Base-by-base conservation (phyloP, 768 basidiomycete genomes). In the Leucocoprinus sp. region DNA sequence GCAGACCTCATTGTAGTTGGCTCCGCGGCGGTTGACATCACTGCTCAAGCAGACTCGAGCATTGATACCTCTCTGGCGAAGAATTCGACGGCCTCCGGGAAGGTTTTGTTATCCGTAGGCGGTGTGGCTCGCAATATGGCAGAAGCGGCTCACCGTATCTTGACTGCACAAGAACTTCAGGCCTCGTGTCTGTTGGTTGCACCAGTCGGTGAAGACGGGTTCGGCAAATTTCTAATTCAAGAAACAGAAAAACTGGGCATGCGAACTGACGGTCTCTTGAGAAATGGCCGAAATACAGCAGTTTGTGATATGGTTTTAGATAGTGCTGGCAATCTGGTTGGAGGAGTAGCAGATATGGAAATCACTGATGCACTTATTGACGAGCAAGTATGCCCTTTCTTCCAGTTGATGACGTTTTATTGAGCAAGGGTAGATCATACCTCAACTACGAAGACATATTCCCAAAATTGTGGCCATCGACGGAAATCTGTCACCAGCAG, bases 101-200 rank as follows among this genome's bases (percentile, higher is more conserved):
- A 60, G 9, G 78, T 98, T 19, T 65, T 69, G 12, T 50, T 93
- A 29, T 74, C 84, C 0, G 66, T 88, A 4, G 95, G 95, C 1
- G 95, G 95, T 22, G 95, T 99, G 11, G 93, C 78, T 0, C 81
- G 93, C n/a, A 99, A 99, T 59, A 78, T 99, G 34, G 87, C 93
- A 2, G 93, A 97, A 60, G 89, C 92, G 1, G 75, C 91, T 5
- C 81, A 88, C 58, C 78, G 87, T 22, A 60, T 84, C 4, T 58
- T 81, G 49, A 56, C 64, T 15, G 56, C 65, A 22, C 59, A 57
- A 42, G 62, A 54, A 34, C 57, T 60, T 34, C 60, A 63, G 5
- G 53, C 63, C 7, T 62, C 70, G 5, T 70, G 76, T 1, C 52
- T 90, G 9, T 70, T 99, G 31, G 64, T 97, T 5, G 78, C 93